Base-by-base conservation (phyloP, 75 land plant species). In the Pinus taeda region DNA sequence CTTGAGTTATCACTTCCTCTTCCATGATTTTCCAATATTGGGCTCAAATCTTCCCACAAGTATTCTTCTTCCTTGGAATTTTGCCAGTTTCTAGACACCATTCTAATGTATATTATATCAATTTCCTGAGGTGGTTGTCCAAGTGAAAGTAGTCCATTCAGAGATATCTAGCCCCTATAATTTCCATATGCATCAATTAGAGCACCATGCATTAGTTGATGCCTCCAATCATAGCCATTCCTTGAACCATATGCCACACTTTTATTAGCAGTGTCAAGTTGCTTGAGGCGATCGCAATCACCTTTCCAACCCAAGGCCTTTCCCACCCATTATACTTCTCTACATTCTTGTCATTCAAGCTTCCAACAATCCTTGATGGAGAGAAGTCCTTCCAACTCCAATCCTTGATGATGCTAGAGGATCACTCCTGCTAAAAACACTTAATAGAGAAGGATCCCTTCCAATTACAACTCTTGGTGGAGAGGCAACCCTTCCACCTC, bases 1-100 rank as follows among this genome's bases (percentile, higher is more conserved):
- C 78, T 66, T 26, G 36, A 37, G 24, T 79, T 59, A 57, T 83
- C 79, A 75, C 79, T 76, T 57, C 79, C 74, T 59, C 77, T 62
- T 12, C 82, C 79, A 66, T 77, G 64, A 29, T 86, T 81, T 67
- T 65, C 82, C 77, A 88, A 76, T 59, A 85, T 90, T 24, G 95
- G 93, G 57, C 84, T 93, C 90, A 94, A 87, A 81, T 89, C 91
- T 80, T 93, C 98, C 98, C 98, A 95, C 69, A 84, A 83, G 80
- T 88, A 95, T 77, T 95, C 98, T 71, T 90, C 95, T 80, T 95
- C 98, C 72, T 95, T 95, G 71, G 81, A 81, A 77, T 86, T 95
- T 81, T 85, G 83, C 98, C 93, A 95, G 29, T 76, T 75, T 18
- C 74, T 85, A 57, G 75, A 69, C 53, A 69, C 29, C 29, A 79